These are phyloP conservation scores for Fusarium vanettenii DNA, from an alignment of 2,329 filamentous ascomycete species.

Conservation along the genomic window DNA sequence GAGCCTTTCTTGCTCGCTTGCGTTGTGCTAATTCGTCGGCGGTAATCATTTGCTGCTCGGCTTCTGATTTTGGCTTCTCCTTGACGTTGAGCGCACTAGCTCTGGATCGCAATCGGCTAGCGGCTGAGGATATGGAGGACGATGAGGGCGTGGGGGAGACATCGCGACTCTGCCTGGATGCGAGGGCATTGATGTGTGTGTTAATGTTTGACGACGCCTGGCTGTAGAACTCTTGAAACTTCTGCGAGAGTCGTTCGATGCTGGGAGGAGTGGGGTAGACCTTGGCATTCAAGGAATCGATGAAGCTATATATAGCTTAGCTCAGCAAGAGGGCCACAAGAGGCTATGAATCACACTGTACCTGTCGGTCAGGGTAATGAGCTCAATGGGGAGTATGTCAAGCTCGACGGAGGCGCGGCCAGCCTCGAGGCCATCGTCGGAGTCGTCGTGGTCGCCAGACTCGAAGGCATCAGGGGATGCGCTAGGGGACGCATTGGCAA, in stretches of 20 bases:
- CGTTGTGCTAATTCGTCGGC: constrained; percentile 83
- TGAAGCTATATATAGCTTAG: constrained; percentile 71
- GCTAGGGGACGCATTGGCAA: constrained; percentile 53
- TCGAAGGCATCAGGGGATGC: constrained; percentile 63
- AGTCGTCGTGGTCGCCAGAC: constrained; percentile 53
- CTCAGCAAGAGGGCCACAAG: constrained; percentile 10
- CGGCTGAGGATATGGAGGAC: constrained; percentile 67
- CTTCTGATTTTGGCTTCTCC: constrained; percentile 60
- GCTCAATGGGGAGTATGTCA: constrained; percentile 92
- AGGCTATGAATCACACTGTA: constrained; percentile 51
- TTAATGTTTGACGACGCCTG: constrained; percentile 84
- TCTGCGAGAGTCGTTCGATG: constrained; percentile 82
- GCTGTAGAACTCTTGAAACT: constrained; percentile 95
- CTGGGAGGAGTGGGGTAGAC: constrained; percentile 86
- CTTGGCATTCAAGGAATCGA: constrained; percentile 89
- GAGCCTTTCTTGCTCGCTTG: constrained; percentile 79
- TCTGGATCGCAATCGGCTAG: constrained; percentile 67
- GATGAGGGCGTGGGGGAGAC: constrained; percentile 65
- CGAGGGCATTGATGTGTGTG: constrained; percentile 86
- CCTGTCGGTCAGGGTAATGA: constrained; percentile 91
- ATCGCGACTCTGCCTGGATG: constrained; percentile 78
- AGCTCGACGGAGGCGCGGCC: constrained; percentile 74
- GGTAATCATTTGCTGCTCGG: constrained; percentile 88
- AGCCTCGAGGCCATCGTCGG: constrained; percentile 59
- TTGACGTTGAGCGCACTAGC: constrained; percentile 65